These are phyloP conservation scores for Pseudoturritis turrita DNA, from an alignment of 345 rosid species.

Conservation along the genomic window DNA sequence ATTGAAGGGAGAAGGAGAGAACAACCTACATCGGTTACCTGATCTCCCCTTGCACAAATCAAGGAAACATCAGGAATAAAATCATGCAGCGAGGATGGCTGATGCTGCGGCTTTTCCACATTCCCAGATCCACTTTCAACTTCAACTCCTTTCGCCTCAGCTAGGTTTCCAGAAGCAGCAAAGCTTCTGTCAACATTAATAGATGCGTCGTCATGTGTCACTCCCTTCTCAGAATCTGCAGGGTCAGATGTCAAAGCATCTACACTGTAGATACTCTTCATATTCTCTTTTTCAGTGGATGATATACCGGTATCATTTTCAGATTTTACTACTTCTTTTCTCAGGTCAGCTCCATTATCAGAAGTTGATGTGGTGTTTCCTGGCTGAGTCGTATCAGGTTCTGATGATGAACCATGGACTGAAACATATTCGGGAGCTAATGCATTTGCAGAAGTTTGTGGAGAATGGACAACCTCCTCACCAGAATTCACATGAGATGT, in stretches of 20 bases:
- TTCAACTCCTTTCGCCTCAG: slow-evolving; percentile 26
- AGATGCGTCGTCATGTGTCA: slow-evolving; percentile 25
- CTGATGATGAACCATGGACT: slow-evolving; percentile 31
- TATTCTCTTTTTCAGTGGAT: slow-evolving; percentile 32
- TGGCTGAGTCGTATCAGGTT: slow-evolving; percentile 25
- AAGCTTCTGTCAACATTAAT: slow-evolving; percentile 5
- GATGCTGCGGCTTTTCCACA: slow-evolving; percentile 33
- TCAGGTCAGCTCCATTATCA: slow-evolving; percentile 25
- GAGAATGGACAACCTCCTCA: slow-evolving; percentile 28
- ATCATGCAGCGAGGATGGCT: slow-evolving; percentile 33
- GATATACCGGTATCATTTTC: slow-evolving; percentile 28
- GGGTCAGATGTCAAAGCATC: slow-evolving; percentile 20
- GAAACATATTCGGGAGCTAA: slow-evolving; percentile 31
- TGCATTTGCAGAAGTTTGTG: slow-evolving; percentile 36
- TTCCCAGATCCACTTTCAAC: slow-evolving; percentile 26
- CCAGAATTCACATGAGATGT: slow-evolving; percentile 25
- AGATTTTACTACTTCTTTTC: slow-evolving; percentile 9
- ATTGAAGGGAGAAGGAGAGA: slow-evolving; percentile 39
- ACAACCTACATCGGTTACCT: slow-evolving; percentile 83
- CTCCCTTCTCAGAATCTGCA: slow-evolving; percentile 36
- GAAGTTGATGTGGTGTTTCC: slow-evolving; percentile 12
- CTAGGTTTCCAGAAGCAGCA: slow-evolving; percentile 16
- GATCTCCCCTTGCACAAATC: slow-evolving; percentile 52
- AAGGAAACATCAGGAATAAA: slow-evolving; percentile 39
- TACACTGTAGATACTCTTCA: slow-evolving; percentile 17